Evolutionary conservation across 805 yeast species (phyloP), one percentile per base, ranked within the genome.

Genomic region (Candida bentonensis): DNA sequence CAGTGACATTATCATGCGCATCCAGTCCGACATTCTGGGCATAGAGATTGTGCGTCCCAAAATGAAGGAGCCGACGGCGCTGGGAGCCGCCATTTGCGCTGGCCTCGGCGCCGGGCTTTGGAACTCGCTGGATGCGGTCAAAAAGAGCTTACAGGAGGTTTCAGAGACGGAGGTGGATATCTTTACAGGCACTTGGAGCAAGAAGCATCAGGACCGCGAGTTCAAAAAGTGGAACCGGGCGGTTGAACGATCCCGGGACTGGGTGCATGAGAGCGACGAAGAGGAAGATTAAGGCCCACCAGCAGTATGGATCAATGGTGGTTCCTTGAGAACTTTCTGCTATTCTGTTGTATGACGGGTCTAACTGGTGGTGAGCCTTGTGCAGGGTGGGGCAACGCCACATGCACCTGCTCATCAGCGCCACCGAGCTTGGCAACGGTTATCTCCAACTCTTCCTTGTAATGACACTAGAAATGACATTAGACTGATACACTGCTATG

Each of bases 1-100:
- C 54, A 85, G 95, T 17, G 80, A 81, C 57, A 89, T 82, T 55
- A 89, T 87, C 43, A 82, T 89, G 81, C 95, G 85, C 67, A 85
- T 88, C 50, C 96, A 88, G 65, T 82, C 95, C 4, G 94, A 88
- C 60, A 79, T 88, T 49, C 69, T 86, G 52, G 96, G 96, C 2
- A 89, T 92, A 1, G 76, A 79, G 22, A 89, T 88, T 39, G 74
- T 76, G 53, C 72, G 96, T 54, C 87, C 96, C 1, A 73, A 76
- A 25, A 82, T 80, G 60, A 68, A 85, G 27, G 97, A 88, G 63
- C 86, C 95, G 59, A 88, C 96, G 3, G 96, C 96, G 0, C 71
- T 88, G 49, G 97, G 97, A 23, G 95, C 95, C 4, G 96, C 96
- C 3, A 82, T 89, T 52, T 96, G 96, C 23, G 95, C 97, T 2